Evolutionary conservation across 257 asterid genomes (phyloP), one percentile per base, ranked within the genome.

Genomic region (Fraxinus americana): DNA sequence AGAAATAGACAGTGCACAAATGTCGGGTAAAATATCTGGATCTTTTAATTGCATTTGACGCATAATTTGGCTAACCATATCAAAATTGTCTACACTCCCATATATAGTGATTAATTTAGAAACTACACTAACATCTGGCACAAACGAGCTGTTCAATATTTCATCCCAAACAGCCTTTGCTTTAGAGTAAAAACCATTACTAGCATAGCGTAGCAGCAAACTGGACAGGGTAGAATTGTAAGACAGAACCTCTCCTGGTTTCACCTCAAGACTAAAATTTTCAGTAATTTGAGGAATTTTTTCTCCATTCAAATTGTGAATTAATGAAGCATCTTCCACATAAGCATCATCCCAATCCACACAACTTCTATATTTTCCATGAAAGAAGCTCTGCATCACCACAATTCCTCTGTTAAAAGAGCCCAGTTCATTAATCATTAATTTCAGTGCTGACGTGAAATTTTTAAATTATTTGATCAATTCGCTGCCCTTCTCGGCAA

Each of bases 141-240:
- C 77, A 73, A 81, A 78, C 43, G 92, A 89, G 80, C 92, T 89
- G 81, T 84, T 88, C 54, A 93, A 30, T 63, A 91, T 83, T 80
- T 87, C 90, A 81, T 89, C 93, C 92, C 97, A 90, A 84, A 85
- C 72, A 43, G 75, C 87, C 67, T 75, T 71, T 52, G 91, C 93
- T 84, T 88, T 75, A 41, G 82, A 39, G 45, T 86, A 68, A 71
- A 82, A 80, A 75, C 91, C 91, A 74, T 83, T 86, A 35, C 38
- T 38, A 30, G 92, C 92, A 82, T 89, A 89, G 79, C 81, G 75
- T 0, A 91, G 79, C 79, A 92, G 78, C 81, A 83, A 72, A 27
- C 81, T 70, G 54, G 97, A 84, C 67, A 88, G 72, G 63, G 85
- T 85, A 70, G 87, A 73, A 57, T 57, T 43, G 36, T 84, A 84